phyloP scores from a whole-genome alignment of 345 rosid genomes.

The Carallia pectinifolia region DNA sequence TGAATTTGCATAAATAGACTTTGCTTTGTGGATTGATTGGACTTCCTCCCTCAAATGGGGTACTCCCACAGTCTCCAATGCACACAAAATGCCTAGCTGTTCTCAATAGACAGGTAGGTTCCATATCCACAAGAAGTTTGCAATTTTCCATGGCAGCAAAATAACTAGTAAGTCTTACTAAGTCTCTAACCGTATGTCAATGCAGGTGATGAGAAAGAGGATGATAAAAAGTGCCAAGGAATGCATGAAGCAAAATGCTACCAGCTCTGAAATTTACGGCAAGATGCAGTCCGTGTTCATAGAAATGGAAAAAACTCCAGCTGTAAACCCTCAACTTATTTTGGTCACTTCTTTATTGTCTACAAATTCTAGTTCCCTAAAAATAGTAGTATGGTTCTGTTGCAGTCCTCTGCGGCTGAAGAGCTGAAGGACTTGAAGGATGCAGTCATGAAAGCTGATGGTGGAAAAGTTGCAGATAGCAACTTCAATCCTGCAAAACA shows the following conservation, averaged over 20 bases:
- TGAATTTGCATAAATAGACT: conserved; percentile 14
- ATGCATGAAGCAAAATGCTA: conserved; percentile 27
- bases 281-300: conserved; percentile 36
- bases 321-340: conserved; percentile 15
- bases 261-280: conserved; percentile 34
- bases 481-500: conserved; percentile 32
- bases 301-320: conserved; percentile 28
- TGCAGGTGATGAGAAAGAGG: conserved; percentile 34
- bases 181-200: neutral
- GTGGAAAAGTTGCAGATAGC: neutral
- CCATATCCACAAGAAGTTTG: neutral
- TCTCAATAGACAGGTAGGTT: conserved; percentile 36
- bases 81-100: conserved; percentile 41
- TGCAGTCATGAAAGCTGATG: conserved; percentile 26
- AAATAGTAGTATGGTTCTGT: neutral
- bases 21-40: conserved; percentile 42
- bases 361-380: neutral
- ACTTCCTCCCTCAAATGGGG: conserved; percentile 44
- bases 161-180: neutral
- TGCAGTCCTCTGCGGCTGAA: conserved; percentile 21
- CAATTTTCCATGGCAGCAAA: neutral
- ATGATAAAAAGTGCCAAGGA: conserved; percentile 36
- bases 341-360: neutral
- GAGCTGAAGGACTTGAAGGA: conserved; percentile 37
- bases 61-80: conserved; percentile 49